Evolutionary conservation across 805 yeast species (phyloP).

Genomic region (Isabelozyma gotoi): DNA sequence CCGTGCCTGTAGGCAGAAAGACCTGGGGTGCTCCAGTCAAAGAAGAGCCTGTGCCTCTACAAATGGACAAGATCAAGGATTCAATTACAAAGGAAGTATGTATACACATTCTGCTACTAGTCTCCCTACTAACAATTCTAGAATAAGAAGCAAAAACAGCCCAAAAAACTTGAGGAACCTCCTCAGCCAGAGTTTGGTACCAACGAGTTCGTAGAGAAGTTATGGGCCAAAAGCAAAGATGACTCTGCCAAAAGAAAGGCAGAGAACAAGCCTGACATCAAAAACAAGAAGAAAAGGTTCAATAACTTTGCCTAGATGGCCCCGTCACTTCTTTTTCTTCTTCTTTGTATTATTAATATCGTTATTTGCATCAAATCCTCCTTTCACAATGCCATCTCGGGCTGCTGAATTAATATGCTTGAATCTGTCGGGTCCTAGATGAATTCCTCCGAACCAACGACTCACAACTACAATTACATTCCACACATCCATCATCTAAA

Average conservation of each 20-base stretch:
- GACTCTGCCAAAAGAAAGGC: conserved; percentile 7
- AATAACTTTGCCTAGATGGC: not conserved
- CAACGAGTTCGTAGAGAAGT: conserved; percentile 3
- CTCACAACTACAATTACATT: conserved; percentile 84
- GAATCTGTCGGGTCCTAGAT: conserved; percentile 90
- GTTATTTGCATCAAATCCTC: conserved; percentile 45
- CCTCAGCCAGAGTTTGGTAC: not conserved
- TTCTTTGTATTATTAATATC: conserved; percentile 12
- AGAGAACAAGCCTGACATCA: conserved; percentile 12
- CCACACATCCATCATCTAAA: conserved; percentile 70
- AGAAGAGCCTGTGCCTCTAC: not conserved
- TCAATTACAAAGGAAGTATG: not conserved
- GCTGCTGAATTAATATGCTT: conserved; percentile 90
- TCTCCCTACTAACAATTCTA: conserved; percentile 1
- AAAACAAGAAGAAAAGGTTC: conserved; percentile 12
- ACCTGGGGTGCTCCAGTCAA: conserved; percentile 14
- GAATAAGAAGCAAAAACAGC: conserved; percentile 8
- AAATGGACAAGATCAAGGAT: conserved; percentile 1
- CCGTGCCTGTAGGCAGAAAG: conserved; percentile 9
- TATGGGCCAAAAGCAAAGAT: conserved; percentile 6
- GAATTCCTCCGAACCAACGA: conserved; percentile 92
- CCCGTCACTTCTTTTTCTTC: conserved; percentile 25
- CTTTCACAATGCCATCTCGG: conserved; percentile 74
- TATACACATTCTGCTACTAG: not conserved
- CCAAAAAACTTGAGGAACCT: conserved; percentile 5